Base-by-base conservation (phyloP, 148 eudicot species). In the Heliosperma pusillum region DNA sequence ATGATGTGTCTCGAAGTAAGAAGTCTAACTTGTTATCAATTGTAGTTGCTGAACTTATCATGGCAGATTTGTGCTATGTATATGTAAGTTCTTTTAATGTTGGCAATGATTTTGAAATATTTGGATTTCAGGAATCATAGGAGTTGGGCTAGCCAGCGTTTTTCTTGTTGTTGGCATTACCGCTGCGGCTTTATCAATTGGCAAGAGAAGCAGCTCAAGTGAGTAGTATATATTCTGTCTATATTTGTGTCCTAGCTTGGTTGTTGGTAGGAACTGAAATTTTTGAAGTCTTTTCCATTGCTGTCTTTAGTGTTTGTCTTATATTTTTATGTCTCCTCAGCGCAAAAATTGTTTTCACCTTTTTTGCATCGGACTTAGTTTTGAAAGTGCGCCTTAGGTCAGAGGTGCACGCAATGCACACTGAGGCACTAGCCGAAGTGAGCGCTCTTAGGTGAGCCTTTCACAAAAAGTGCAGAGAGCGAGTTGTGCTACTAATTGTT, bases 121-220 rank as follows among this genome's bases (percentile, higher is more conserved):
- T 77, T 87, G 78, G 71, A 73, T 84, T 90, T 84, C 99, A 95
- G 99, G 94, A 76, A 83, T 90, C 76, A 61, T 88, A 74, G 89
- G 90, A 82, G 88, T 90, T 72, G 99, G 90, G 84, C 84, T 87
- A 22, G 99, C 96, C 57, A 93, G 97, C 53, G 74, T 83, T 74
- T 47, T 95, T 76, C 91, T 95, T 69, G 85, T 90, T 72, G 89
- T 90, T 19, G 96, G 98, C 55, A 85, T 95, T 62, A 84, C 91
- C 71, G 85, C 85, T 84, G 96, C 92, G 62, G 84, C 96, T 70
- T 74, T 89, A 63, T 81, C 97, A 70, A 81, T 90, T 22, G 76
- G 90, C 83, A 95, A 81, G 76, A 83, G 82, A 60, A 80, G 72
- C 71, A 78, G 73, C 69, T 76, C 88, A 71, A 87, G 99, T 95